Percentiles rank a stretch among this genome's conserved stretches.
phyloP scores from a whole-genome alignment of 495 filamentous ascomycete species.

The Neurospora hispaniola region DNA sequence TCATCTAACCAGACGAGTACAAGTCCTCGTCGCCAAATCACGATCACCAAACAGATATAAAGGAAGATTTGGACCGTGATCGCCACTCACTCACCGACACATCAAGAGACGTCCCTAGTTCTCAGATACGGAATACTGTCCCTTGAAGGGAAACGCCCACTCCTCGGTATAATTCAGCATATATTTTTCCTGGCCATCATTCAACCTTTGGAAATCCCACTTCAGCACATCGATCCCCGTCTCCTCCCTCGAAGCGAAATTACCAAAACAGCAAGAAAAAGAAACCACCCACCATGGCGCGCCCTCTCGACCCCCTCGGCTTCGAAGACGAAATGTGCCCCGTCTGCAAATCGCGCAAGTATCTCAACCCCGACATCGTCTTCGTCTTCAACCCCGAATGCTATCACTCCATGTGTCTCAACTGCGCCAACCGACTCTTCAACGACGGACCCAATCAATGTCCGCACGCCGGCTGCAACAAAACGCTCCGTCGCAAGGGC shows the following conservation, averaged over 20 bases:
- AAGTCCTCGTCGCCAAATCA: background rate
- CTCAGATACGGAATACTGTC: background rate
- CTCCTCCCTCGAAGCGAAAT: slow-evolving; percentile 8
- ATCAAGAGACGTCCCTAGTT: background rate
- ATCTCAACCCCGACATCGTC: slow-evolving; percentile 84
- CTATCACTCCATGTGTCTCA: slow-evolving; percentile 97
- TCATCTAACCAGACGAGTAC: background rate
- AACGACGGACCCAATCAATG: slow-evolving; percentile 80
- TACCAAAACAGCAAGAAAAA: slow-evolving; percentile 11
- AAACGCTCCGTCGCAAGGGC: slow-evolving; percentile 70
- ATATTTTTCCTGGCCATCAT: background rate
- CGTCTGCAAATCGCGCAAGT: slow-evolving; percentile 89
- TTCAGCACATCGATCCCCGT: background rate
- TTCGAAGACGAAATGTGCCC: slow-evolving; percentile 69
- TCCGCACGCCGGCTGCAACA: slow-evolving; percentile 75
- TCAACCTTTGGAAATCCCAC: background rate
- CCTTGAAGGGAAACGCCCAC: background rate
- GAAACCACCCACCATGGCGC: background rate
- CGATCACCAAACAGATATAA: background rate
- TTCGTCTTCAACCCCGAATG: slow-evolving; percentile 97
- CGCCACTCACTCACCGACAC: background rate
- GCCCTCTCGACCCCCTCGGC: slow-evolving; percentile 11
- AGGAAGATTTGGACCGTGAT: background rate
- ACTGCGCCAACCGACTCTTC: slow-evolving; percentile 92
- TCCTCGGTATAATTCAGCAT: background rate